These are phyloP conservation scores for Friedmanniomyces endolithicus DNA, from an alignment of 495 filamentous ascomycete genomes.

Conservation along the genomic window DNA sequence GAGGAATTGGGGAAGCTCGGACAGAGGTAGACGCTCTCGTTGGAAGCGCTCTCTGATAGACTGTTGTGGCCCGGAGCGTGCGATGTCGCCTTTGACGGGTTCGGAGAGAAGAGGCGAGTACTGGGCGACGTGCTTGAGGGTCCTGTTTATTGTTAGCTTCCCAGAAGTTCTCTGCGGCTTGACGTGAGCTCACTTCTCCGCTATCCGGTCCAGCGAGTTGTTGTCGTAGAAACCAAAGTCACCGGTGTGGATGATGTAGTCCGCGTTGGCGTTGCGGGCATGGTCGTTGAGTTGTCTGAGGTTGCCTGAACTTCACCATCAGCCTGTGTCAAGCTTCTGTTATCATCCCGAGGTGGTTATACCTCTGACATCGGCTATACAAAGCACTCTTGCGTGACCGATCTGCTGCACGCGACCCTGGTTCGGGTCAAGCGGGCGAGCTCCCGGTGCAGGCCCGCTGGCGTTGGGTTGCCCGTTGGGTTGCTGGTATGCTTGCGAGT, in stretches of 20 bases:
- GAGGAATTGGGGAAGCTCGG: slow-evolving; percentile 85
- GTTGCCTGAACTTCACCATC: slow-evolving; percentile 51
- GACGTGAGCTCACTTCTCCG: slow-evolving; percentile 85
- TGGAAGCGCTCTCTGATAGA: slow-evolving; percentile 71
- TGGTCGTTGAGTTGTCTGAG: slow-evolving; percentile 91
- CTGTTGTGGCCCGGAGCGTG: slow-evolving; percentile 46
- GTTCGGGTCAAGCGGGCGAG: slow-evolving; percentile 44
- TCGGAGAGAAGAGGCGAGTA: slow-evolving; percentile 92
- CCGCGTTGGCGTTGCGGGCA: slow-evolving; percentile 80
- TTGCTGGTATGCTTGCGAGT: slow-evolving; percentile 29
- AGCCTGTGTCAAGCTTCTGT: slow-evolving; percentile 12
- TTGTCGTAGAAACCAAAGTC: slow-evolving; percentile 99
- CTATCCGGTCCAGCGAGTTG: slow-evolving; percentile 88
- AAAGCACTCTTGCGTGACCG: slow-evolving; percentile 73
- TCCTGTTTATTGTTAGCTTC: slow-evolving; percentile 44
- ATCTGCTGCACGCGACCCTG: slow-evolving; percentile 69
- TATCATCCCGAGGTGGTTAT: slow-evolving; percentile 15
- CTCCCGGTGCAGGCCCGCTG: slow-evolving; percentile 32
- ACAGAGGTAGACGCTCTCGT: slow-evolving; percentile 76
- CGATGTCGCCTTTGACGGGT: slow-evolving; percentile 73
- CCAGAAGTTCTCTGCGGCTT: background rate
- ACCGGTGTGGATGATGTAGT: slow-evolving; percentile 95
- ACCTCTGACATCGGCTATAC: slow-evolving; percentile 98
- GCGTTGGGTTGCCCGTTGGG: slow-evolving; percentile 27
- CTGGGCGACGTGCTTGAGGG: slow-evolving; percentile 92